Evolutionary conservation across 257 asterid species (phyloP), one percentile per base, ranked within the genome.

Genomic region (Petunia secreta): DNA sequence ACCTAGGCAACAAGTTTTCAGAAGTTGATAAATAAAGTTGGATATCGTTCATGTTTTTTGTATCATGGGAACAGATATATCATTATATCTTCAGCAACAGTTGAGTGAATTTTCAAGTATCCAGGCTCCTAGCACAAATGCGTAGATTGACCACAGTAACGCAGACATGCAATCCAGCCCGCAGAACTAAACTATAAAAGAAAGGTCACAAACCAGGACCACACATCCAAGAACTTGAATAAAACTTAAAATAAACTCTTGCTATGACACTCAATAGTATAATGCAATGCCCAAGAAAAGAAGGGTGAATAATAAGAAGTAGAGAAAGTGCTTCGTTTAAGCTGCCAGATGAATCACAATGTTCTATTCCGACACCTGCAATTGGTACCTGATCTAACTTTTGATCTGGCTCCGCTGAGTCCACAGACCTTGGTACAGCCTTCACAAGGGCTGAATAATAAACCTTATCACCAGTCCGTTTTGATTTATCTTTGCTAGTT

Each of bases 381-480:
- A 60, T 44, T 40, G 75, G 71, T 86, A 95, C 98, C 97, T 95
- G 97, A 83, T 95, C 99, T 75, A 95, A 82, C 88, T 92, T 92
- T 86, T 89, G 97, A 83, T 95, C 98, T 63, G 96, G 90, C 63
- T 91, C 97, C 63, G 97, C 92, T 67, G 94, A 87, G 87, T 95
- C 99, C 58, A 93, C 97, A 57, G 98, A 93, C 85, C 90, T 95
- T 46, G 99, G 99, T 55, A 88, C 87, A 79, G 98, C 97, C 86
- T 93, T 95, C 83, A 95, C 98, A 34, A 95, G 96, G 58, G 97
- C 94, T n/a, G 99, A 95, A 82, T 92, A 93, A 86, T 95, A 95
- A 79, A 95, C 93, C 90, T 91, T 95, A 83, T 95, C 97, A 44
- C 83, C 92, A 75, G 68, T 85, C 88, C 90, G 89, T 76, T 87